Conservation (phyloP, 306 rosid genomes). For the Rosa chinensis region DNA sequence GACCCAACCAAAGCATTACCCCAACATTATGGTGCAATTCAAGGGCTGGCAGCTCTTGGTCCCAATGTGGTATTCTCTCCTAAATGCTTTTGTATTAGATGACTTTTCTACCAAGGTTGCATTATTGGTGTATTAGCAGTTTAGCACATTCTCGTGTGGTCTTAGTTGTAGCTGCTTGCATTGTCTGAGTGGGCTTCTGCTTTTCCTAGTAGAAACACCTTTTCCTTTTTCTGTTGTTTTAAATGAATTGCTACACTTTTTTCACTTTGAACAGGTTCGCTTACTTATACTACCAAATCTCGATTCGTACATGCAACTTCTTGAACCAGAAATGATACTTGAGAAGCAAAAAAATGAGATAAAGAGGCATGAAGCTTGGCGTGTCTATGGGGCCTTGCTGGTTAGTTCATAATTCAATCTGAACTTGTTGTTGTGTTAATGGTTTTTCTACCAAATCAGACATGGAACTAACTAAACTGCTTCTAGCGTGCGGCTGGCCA, state of each 20-base stretch:
- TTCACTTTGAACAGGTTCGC: constrained; percentile 58
- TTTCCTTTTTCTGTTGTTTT: constrained; percentile 10
- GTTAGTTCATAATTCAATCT: constrained; percentile 45
- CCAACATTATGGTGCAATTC: constrained; percentile 95
- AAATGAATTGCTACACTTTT: constrained; percentile 19
- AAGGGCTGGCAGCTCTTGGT: constrained; percentile 88
- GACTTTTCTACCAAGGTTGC: constrained; percentile 1
- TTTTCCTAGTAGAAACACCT: constrained; percentile 16
- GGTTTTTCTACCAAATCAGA: constrained; percentile 6
- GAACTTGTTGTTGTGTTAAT: constrained; percentile 12
- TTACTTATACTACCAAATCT: constrained; percentile 83
- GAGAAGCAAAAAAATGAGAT: constrained; percentile 75
- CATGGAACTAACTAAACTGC: constrained; percentile 31
- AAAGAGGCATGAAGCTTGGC: constrained; percentile 87
- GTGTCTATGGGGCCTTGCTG: constrained; percentile 82
- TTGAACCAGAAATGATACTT: constrained; percentile 73
- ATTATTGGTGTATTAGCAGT: constrained; percentile 1
- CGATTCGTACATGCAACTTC: constrained; percentile 77
- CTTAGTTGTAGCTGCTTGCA: constrained; percentile 2
- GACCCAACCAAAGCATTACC: constrained; percentile 81
- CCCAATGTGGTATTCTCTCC: constrained; percentile 62
- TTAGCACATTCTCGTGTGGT: constrained; percentile 2
- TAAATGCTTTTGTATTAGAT: constrained; percentile 19
- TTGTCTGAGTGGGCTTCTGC: constrained; percentile 13
- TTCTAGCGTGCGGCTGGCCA: constrained; percentile 80